Base-by-base conservation (phyloP, 1,284 basidiomycete species). In the Malassezia japonica region DNA sequence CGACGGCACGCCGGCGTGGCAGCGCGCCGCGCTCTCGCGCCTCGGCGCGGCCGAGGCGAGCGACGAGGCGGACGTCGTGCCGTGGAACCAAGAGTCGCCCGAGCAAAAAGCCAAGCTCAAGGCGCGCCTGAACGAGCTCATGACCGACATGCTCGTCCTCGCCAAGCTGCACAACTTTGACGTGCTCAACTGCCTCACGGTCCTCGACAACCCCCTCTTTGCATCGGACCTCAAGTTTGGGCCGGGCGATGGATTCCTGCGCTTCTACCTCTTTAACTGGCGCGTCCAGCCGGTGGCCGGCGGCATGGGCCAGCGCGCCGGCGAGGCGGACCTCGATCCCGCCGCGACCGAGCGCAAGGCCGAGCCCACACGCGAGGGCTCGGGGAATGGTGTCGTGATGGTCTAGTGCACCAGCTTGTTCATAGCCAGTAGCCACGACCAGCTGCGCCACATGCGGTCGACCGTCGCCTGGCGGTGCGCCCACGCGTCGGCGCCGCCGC, bases 111-210 rank as follows among this genome's bases (percentile, higher is more conserved):
- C 76, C 13, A 75, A 73, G 23, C 74, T 95, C 46, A 85, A 84
- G 72, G 77, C 78, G 53, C 80, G 91, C 24, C 75, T 98, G 54
- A 77, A 81, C 50, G 78, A 78, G 6, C 77, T 99, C 47, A 78
- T 91, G 28, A 77, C 79, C 12, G 89, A 92, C 72, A 81, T 86
- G 2, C 73, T 95, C 50, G 77, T 86, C 58, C 76, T 90, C 40
- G 89, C 91, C 0, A 80, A 84, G 59, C 29, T 44, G 23, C 82
- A 84, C 39, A 81, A 82, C 41, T 96, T 98, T 67, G 94, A 99
- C 72, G 94, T 98, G 8, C 83, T 98, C 74, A 98, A 99, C 74
- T 87, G 87, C 1, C 76, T 98, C 54, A 92, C 90, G 8, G 76
- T 95, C 53, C 87, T 96, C 83, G 94, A 98, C 74, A 98, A 95